These are phyloP conservation scores for Nothophytophthora sp. DNA, from an alignment of 352 stramenopile genomes.

Conservation along the genomic window DNA sequence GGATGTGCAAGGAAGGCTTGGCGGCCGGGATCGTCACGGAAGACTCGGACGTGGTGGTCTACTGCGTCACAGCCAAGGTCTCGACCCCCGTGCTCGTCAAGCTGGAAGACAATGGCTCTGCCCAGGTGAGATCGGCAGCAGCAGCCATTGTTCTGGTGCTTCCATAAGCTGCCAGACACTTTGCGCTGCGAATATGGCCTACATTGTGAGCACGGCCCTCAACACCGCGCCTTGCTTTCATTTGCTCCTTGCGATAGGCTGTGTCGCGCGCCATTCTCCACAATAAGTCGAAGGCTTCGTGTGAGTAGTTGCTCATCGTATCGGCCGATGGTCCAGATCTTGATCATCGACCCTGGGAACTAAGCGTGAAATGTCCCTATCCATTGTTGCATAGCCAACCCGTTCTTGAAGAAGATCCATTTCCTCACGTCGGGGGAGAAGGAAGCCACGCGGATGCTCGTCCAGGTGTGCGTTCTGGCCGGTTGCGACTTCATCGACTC, in stretches of 20 bases:
- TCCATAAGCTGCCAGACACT: too few species aligned
- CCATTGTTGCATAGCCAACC: conserved; percentile 32
- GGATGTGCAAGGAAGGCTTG: conserved; percentile 66
- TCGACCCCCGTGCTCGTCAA: conserved; percentile 67
- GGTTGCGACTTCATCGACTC: conserved; percentile 81
- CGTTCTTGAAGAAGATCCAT: conserved; percentile 68
- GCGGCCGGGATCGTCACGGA: conserved; percentile 76
- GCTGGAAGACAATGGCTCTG: conserved; percentile 60
- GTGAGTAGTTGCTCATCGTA: conserved; percentile 27
- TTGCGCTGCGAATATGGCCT: too few species aligned
- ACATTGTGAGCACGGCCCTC: too few species aligned
- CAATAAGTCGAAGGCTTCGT: conserved; percentile 34
- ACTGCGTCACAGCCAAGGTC: conserved; percentile 59
- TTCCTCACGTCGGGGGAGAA: conserved; percentile 59
- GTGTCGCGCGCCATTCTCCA: conserved; percentile 61
- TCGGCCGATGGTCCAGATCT: too few species aligned
- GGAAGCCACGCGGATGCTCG: conserved; percentile 70
- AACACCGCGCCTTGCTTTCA: too few species aligned
- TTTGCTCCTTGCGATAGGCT: conserved; percentile 23
- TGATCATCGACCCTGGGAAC: too few species aligned
- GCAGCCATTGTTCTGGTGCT: too few species aligned
- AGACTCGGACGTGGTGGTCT: conserved; percentile 81
- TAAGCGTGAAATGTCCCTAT: too few species aligned
- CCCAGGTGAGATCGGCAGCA: conserved; percentile 49
- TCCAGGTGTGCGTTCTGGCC: conserved; percentile 74